Evolutionary conservation across 129 eudicot genomes (phyloP).

Genomic region (Flaveria trinervia): DNA sequence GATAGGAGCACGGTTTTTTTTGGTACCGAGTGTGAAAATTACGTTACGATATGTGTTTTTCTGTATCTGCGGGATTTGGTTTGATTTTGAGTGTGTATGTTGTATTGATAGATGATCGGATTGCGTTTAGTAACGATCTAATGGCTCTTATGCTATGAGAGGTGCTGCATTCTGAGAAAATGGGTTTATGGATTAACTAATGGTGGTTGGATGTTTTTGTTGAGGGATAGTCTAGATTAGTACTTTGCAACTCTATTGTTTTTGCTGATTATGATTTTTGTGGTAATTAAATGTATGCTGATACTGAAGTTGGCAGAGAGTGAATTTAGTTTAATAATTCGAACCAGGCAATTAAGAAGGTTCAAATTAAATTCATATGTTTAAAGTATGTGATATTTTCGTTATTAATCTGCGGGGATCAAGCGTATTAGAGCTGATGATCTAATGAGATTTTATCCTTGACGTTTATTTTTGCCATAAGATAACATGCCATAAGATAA

Average conservation of each 20-base stretch:
- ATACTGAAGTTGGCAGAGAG: background rate
- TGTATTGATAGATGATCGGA: background rate
- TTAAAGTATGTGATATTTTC: background rate
- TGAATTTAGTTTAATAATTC: slow-evolving; percentile 10
- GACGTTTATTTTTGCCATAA: background rate
- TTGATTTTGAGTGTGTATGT: background rate
- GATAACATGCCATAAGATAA: background rate
- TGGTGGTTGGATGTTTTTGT: too few relatives aligned
- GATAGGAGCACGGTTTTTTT: background rate
- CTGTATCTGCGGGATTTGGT: background rate
- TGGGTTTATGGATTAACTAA: background rate
- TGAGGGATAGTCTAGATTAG: too few relatives aligned
- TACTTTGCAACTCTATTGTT: background rate
- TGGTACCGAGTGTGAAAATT: background rate
- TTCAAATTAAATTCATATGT: background rate
- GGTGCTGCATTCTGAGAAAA: slow-evolving; percentile 10
- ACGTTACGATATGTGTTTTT: background rate
- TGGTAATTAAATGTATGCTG: background rate
- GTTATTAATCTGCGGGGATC: background rate
- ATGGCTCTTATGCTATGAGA: background rate
- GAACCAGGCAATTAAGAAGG: background rate
- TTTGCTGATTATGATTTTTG: background rate
- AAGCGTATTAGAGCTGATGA: slow-evolving; percentile 13
- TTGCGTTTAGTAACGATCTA: background rate
- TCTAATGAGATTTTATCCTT: slow-evolving; percentile 12